These are phyloP conservation scores for Medicago lupulina DNA, from an alignment of 306 rosid species.

Conservation along the genomic window DNA sequence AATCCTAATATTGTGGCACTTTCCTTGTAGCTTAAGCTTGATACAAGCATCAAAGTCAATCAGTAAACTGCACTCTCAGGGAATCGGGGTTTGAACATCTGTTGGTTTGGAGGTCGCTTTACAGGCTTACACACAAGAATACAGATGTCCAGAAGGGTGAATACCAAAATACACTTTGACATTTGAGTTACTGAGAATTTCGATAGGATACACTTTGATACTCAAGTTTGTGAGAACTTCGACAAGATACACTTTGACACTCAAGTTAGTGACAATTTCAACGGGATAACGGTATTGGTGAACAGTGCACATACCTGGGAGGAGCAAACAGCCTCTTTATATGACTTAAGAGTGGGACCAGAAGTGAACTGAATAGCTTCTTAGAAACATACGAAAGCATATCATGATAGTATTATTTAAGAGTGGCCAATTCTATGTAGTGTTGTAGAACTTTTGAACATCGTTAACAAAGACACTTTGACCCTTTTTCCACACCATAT, in stretches of 20 bases:
- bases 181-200: not conserved
- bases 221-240: not conserved
- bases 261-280: not conserved
- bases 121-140: not conserved
- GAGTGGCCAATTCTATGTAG: not conserved
- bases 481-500: not conserved
- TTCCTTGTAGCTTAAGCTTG: not conserved
- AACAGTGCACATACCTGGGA: not conserved
- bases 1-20: not conserved
- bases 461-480: not conserved
- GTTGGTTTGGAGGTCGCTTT: not conserved
- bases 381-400: not conserved
- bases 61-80: not conserved
- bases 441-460: not conserved
- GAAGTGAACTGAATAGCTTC: not conserved
- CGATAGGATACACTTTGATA: not conserved
- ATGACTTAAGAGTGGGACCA: not conserved
- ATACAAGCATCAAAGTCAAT: slow-evolving; percentile 7
- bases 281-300: not conserved
- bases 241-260: not conserved
- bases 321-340: not conserved
- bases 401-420: not conserved
- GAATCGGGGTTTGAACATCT: not conserved
- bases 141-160: not conserved
- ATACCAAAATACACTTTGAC: not conserved